Conservation (phyloP, 805 yeast species). For the Nakazawaea molendinolei region DNA sequence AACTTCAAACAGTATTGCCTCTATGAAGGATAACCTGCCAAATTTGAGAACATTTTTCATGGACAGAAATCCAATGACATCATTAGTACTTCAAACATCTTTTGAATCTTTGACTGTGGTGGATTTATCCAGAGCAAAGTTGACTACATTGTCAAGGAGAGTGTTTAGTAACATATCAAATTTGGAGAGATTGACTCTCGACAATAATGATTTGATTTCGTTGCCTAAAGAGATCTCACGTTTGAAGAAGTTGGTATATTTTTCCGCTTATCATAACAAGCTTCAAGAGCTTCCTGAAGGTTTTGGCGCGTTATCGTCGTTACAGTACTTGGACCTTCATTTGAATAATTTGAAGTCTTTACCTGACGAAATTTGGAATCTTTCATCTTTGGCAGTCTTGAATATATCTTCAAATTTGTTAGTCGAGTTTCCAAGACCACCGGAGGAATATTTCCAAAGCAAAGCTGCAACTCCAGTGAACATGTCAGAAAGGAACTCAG, state of each 20-base stretch:
- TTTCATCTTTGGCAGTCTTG: constrained; percentile 47
- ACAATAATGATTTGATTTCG: constrained; percentile 73
- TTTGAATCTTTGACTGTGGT: constrained; percentile 61
- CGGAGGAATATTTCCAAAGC: constrained; percentile 20
- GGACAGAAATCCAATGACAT: constrained; percentile 80
- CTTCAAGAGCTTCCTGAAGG: constrained; percentile 62
- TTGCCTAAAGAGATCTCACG: constrained; percentile 64
- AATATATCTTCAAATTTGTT: constrained; percentile 73
- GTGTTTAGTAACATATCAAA: constrained; percentile 56
- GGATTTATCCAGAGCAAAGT: constrained; percentile 75
- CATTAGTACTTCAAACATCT: constrained; percentile 44
- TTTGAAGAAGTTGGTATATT: constrained; percentile 50
- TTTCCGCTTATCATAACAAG: constrained; percentile 72
- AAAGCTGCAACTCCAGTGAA: constrained; percentile 7
- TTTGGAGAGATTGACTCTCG: constrained; percentile 67
- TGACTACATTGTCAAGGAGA: constrained; percentile 63
- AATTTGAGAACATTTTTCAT: constrained; percentile 63
- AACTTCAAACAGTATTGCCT: constrained; percentile 69
- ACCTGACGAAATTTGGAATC: constrained; percentile 61
- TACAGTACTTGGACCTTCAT: constrained; percentile 72
- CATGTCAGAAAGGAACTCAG: too few relatives aligned
- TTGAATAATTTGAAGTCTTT: constrained; percentile 71
- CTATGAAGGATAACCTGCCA: constrained; percentile 56
- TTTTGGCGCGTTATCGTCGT: constrained; percentile 50
- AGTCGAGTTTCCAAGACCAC: constrained; percentile 50